phyloP scores from a whole-genome alignment of 108 stramenopile genomes.

The Skeletonema potamos region DNA sequence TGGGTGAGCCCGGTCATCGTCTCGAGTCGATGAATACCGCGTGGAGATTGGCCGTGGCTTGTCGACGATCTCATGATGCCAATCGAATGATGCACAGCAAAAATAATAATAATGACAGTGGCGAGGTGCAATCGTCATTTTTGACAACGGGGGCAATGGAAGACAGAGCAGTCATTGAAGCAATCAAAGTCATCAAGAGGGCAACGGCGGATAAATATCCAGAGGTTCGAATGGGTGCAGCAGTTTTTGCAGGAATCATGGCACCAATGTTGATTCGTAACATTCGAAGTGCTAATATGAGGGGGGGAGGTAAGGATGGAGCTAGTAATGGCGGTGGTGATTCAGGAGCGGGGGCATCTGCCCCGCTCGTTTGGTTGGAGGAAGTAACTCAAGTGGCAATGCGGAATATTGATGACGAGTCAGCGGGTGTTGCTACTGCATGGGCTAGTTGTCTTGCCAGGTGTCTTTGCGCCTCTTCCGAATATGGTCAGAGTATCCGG shows the following conservation, averaged over 20 bases:
- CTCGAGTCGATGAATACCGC: constrained; percentile 63
- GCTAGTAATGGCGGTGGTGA: constrained; percentile 3
- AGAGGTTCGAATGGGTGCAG: constrained; percentile 69
- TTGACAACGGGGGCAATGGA: constrained; percentile 68
- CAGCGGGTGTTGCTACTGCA: constrained; percentile 53
- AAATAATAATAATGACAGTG: neutral
- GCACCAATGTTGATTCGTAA: constrained; percentile 68
- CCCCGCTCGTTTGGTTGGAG: constrained; percentile 57
- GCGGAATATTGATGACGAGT: constrained; percentile 83
- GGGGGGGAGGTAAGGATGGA: constrained; percentile 16
- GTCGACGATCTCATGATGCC: constrained; percentile 43
- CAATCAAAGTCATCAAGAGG: constrained; percentile 65
- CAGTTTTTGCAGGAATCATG: constrained; percentile 54
- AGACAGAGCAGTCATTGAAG: constrained; percentile 65
- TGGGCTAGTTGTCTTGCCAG: constrained; percentile 80
- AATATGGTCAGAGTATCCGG: constrained; percentile 39
- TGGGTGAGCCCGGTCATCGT: constrained; percentile 76
- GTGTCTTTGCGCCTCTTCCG: constrained; percentile 70
- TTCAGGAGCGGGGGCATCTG: constrained; percentile 24
- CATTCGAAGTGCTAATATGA: constrained; percentile 14
- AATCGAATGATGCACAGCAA: constrained; percentile 21
- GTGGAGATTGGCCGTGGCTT: constrained; percentile 58
- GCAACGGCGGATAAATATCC: constrained; percentile 72
- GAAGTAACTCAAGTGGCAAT: constrained; percentile 64
- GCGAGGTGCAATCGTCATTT: constrained; percentile 7